These are phyloP conservation scores for Penicillium sp. DNA, from an alignment of 2,329 filamentous ascomycete genomes.

Conservation along the genomic window DNA sequence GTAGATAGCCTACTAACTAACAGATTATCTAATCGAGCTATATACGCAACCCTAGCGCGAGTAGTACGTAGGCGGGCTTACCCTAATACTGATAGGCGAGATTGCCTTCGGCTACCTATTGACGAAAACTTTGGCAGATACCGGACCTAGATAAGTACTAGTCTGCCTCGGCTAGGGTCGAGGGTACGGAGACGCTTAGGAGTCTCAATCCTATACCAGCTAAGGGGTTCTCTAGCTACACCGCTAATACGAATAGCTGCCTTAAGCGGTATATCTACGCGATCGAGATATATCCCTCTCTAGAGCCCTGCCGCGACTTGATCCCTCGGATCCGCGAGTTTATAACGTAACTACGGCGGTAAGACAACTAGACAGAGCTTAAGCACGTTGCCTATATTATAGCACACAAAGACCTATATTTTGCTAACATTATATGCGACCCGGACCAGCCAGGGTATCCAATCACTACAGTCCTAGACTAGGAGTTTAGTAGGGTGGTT, in stretches of 20 bases:
- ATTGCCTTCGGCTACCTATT: neutral
- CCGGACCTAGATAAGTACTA: neutral
- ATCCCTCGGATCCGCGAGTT: conserved; percentile 32
- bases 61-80: conserved; percentile 29
- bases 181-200: neutral
- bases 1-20: conserved; percentile 27
- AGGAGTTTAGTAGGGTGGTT: conserved; percentile 41
- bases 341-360: neutral
- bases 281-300: conserved; percentile 26
- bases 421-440: conserved; percentile 41
- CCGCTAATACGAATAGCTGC: conserved; percentile 22
- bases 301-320: conserved; percentile 25
- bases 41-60: conserved; percentile 24
- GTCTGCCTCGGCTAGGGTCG: neutral
- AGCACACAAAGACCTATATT: conserved; percentile 42
- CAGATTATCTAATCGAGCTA: conserved; percentile 31
- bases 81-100: neutral
- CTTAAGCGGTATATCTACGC: conserved; percentile 28
- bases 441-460: conserved; percentile 7
- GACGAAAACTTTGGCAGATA: neutral
- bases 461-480: conserved; percentile 39
- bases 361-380: conserved; percentile 10
- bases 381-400: conserved; percentile 26
- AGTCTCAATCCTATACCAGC: neutral
- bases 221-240: conserved; percentile 18